phyloP scores from a whole-genome alignment of 2,329 filamentous ascomycete species.

The Graphilbum ipis-grandicollis region DNA sequence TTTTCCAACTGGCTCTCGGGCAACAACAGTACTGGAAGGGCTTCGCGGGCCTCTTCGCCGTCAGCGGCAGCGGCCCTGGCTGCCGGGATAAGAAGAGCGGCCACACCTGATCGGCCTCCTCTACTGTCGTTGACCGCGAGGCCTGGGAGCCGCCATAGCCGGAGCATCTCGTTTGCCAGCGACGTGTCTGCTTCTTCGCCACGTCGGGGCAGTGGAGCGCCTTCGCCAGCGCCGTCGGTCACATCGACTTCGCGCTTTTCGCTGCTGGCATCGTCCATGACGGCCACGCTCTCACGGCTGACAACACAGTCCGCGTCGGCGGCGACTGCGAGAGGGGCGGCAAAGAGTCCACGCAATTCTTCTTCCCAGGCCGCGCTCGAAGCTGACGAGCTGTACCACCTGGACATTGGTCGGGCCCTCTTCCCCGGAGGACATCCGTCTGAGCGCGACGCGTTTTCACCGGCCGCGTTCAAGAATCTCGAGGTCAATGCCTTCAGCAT shows the following conservation, averaged over 20 bases:
- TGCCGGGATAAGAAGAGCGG: too few relatives aligned
- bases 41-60: too few relatives aligned
- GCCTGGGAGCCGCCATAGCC: too few relatives aligned
- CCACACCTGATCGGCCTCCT: too few relatives aligned
- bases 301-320: constrained; percentile 9
- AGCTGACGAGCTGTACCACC: constrained; percentile 35
- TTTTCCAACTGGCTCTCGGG: neutral
- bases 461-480: constrained; percentile 43
- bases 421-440: constrained; percentile 26
- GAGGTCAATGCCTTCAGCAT: constrained; percentile 38
- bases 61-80: too few relatives aligned
- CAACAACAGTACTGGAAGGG: too few relatives aligned
- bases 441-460: constrained; percentile 35
- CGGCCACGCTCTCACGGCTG: constrained; percentile 23
- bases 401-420: constrained; percentile 37
- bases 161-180: constrained; percentile 11
- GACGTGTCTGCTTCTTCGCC: constrained; percentile 5
- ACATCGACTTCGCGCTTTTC: constrained; percentile 23
- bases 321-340: neutral
- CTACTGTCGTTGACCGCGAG: too few relatives aligned
- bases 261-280: constrained; percentile 28
- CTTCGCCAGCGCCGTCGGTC: neutral
- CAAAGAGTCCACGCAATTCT: too few relatives aligned
- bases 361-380: constrained; percentile 8
- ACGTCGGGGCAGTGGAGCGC: neutral